Evolutionary conservation across 108 stramenopile genomes (phyloP).

Genomic region (Licmophora abbreviata): DNA sequence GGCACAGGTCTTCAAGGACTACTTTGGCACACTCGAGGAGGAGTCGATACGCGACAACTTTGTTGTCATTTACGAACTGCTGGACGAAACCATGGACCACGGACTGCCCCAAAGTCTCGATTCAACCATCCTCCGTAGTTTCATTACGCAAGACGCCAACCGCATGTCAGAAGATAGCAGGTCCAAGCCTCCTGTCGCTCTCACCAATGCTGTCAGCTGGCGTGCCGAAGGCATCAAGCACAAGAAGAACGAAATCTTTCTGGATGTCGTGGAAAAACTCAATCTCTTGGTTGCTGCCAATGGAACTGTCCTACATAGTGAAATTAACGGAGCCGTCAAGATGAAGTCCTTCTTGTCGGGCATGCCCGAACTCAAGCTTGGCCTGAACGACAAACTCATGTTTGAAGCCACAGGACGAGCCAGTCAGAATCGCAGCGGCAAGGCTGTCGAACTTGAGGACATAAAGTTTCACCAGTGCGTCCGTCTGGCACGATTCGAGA

Average conservation of each 20-base stretch:
- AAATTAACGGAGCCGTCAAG: constrained; percentile 87
- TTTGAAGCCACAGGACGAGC: constrained; percentile 80
- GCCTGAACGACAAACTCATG: constrained; percentile 98
- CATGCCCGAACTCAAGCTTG: constrained; percentile 98
- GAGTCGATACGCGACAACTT: constrained; percentile 99
- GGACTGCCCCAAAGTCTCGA: constrained; percentile 94
- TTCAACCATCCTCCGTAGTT: constrained; percentile 81
- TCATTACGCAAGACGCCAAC: constrained; percentile 94
- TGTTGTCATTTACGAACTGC: constrained; percentile 97
- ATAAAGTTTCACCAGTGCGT: constrained; percentile 99
- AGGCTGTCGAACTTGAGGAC: constrained; percentile 98
- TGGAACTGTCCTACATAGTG: constrained; percentile 91
- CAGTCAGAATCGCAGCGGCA: constrained; percentile 50
- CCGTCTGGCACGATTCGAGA: constrained; percentile 96
- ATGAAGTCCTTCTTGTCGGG: constrained; percentile 96
- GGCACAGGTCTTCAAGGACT: constrained; percentile 92
- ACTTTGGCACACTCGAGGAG: constrained; percentile 96
- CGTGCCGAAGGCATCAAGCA: constrained; percentile 98
- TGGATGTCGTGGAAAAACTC: constrained; percentile 99
- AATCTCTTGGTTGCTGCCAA: constrained; percentile 96
- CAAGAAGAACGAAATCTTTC: constrained; percentile 99
- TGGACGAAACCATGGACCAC: constrained; percentile 99
- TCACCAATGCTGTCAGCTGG: constrained; percentile 98
- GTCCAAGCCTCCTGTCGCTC: constrained; percentile 88
- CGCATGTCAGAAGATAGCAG: constrained; percentile 79